Percentiles rank a stretch among this genome's conserved stretches.
Evolutionary conservation across 2,329 filamentous ascomycete genomes (phyloP).

Genomic region (Botrytis sinoallii): DNA sequence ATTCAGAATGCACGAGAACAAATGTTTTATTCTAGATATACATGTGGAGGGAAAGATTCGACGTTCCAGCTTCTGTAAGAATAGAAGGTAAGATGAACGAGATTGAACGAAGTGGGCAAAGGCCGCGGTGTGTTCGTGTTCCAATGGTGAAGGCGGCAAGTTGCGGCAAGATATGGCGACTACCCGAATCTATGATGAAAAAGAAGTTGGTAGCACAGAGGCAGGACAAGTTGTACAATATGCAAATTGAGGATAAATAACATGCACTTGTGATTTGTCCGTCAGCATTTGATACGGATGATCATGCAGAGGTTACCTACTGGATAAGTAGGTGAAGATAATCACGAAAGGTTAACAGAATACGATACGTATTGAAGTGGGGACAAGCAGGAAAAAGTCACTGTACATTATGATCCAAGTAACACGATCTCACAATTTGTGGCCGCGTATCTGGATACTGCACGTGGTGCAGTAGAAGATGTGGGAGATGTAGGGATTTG

Average conservation of each 20-base stretch:
- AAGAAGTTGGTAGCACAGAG: constrained; percentile 2
- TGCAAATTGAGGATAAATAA: constrained; percentile 9
- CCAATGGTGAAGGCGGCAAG: constrained; percentile 7
- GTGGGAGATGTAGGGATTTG: not conserved
- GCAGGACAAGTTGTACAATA: constrained; percentile 7
- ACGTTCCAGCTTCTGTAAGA: not conserved
- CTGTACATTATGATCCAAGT: not conserved
- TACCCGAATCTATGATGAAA: constrained; percentile 14
- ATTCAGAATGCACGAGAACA: not conserved
- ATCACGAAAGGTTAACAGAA: constrained; percentile 3
- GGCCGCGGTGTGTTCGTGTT: constrained; percentile 14
- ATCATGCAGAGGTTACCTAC: not conserved
- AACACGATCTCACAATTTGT: constrained; percentile 15
- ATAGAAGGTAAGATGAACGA: not conserved
- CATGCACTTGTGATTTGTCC: constrained; percentile 1
- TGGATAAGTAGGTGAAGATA: not conserved
- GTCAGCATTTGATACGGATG: constrained; percentile 1
- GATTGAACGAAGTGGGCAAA: constrained; percentile 1
- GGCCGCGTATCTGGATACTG: constrained; percentile 22
- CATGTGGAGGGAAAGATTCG: not conserved
- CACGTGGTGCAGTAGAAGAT: constrained; percentile 14
- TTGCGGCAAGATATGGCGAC: constrained; percentile 14
- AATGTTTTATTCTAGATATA: not conserved
- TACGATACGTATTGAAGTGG: constrained; percentile 3
- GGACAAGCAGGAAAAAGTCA: not conserved